Percentiles rank a stretch among this genome's conserved stretches.
Evolutionary conservation across 495 filamentous ascomycete genomes (phyloP).

Genomic region (Pyrenopolyporus hunteri): DNA sequence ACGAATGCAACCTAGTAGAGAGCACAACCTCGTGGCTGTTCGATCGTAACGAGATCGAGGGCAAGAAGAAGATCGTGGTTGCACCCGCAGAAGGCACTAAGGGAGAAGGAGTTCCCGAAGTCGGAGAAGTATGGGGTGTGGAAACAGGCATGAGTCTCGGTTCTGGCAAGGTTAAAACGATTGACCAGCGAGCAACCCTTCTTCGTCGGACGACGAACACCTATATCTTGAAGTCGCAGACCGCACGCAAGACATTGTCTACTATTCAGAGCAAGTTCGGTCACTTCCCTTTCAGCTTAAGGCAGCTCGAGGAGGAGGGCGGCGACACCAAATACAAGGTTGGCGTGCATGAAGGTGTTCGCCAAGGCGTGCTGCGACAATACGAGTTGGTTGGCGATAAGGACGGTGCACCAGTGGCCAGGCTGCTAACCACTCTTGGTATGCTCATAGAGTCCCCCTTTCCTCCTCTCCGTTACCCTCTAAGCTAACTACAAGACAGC

Average conservation of each 20-base stretch:
- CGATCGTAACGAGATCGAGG: slow-evolving; percentile 95
- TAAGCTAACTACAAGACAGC: slow-evolving; percentile 59
- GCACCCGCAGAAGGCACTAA: slow-evolving; percentile 84
- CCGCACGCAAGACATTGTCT: slow-evolving; percentile 85
- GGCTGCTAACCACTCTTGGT: slow-evolving; percentile 92
- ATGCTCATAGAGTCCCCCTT: slow-evolving; percentile 47
- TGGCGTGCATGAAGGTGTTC: slow-evolving; percentile 93
- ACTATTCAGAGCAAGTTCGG: slow-evolving; percentile 97
- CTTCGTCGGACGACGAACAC: slow-evolving; percentile 91
- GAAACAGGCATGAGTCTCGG: slow-evolving; percentile 92
- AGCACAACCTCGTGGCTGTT: slow-evolving; percentile 97
- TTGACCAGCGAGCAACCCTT: slow-evolving; percentile 85
- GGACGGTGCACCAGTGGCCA: slow-evolving; percentile 79
- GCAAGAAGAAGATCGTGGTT: slow-evolving; percentile 96
- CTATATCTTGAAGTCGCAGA: slow-evolving; percentile 88
- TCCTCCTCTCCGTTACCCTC: slow-evolving; percentile 6
- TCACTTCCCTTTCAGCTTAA: slow-evolving; percentile 94
- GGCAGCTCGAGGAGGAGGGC: slow-evolving; percentile 91
- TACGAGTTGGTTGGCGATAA: slow-evolving; percentile 96
- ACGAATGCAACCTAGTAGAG: slow-evolving; percentile 93
- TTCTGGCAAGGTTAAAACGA: slow-evolving; percentile 89
- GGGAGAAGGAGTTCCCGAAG: slow-evolving; percentile 87
- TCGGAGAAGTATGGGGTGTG: slow-evolving; percentile 97
- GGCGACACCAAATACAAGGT: slow-evolving; percentile 82
- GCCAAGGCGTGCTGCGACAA: slow-evolving; percentile 84